These are phyloP conservation scores for Pelargonium myrrhifolium DNA, from an alignment of 441 rosid species.

Conservation along the genomic window DNA sequence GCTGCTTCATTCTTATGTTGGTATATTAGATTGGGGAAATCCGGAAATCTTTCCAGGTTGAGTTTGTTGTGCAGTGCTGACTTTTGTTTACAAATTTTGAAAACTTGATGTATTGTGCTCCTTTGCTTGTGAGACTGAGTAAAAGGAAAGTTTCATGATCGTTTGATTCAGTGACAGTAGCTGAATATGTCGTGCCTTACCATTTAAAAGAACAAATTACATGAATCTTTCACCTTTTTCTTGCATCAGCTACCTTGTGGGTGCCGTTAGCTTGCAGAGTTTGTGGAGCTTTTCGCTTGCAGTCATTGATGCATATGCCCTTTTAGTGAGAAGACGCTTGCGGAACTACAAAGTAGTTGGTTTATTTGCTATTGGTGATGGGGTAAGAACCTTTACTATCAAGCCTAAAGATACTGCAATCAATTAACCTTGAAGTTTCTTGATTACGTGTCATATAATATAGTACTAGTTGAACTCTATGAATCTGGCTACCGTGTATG, in stretches of 20 bases:
- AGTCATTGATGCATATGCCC: constrained; percentile 53
- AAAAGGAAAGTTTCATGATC: not conserved
- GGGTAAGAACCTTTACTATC: constrained; percentile 40
- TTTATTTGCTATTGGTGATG: constrained; percentile 65
- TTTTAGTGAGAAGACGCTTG: constrained; percentile 59
- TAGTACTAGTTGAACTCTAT: not conserved
- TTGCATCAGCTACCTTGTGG: constrained; percentile 54
- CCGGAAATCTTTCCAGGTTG: not conserved
- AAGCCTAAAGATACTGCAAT: constrained; percentile 2
- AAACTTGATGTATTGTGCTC: not conserved
- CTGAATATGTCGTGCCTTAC: not conserved
- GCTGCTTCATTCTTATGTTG: not conserved
- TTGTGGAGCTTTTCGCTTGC: constrained; percentile 70
- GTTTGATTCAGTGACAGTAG: not conserved
- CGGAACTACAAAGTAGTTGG: constrained; percentile 34
- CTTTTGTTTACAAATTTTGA: not conserved
- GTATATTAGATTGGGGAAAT: not conserved
- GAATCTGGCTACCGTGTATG: not conserved
- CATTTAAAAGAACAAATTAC: not conserved
- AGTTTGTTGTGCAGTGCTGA: not conserved
- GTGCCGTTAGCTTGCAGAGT: constrained; percentile 63
- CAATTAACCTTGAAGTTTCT: not conserved
- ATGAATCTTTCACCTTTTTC: constrained; percentile 10
- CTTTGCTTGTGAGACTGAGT: not conserved
- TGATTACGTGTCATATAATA: not conserved